phyloP scores from a whole-genome alignment of 2,329 filamentous ascomycete genomes.

The Grosmannia huntii region DNA sequence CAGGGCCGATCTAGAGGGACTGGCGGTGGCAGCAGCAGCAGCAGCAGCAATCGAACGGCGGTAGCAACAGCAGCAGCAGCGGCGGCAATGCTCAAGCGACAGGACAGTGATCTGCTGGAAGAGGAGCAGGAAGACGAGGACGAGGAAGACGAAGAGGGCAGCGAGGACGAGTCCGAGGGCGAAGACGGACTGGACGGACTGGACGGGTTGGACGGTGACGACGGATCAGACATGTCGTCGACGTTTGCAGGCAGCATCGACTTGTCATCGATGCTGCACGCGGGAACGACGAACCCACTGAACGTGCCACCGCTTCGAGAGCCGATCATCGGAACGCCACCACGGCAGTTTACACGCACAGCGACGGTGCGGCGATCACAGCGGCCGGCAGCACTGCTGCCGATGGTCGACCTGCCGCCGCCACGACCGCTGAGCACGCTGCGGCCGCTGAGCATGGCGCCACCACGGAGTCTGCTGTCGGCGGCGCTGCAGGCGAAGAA shows the following conservation, averaged over 20 bases:
- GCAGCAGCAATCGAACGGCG: slow-evolving; percentile 38
- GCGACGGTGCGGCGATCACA: slow-evolving; percentile 53
- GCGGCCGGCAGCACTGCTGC: slow-evolving; percentile 26
- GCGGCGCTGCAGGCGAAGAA: slow-evolving; percentile 62
- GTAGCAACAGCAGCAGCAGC: not conserved
- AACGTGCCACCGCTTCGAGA: slow-evolving; percentile 37
- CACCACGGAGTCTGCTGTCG: slow-evolving; percentile 56
- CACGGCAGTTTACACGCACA: slow-evolving; percentile 44
- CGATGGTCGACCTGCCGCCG: slow-evolving; percentile 56
- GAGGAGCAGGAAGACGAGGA: slow-evolving; percentile 23
- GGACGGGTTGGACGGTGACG: slow-evolving; percentile 31
- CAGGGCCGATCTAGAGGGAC: no score
- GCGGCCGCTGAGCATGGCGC: slow-evolving; percentile 52
- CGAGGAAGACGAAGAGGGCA: slow-evolving; percentile 14
- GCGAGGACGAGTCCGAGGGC: slow-evolving; percentile 24
- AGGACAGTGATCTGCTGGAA: slow-evolving; percentile 38
- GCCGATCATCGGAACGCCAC: slow-evolving; percentile 47
- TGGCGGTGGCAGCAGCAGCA: slow-evolving; percentile 32
- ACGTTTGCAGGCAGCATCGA: slow-evolving; percentile 57
- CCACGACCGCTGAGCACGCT: slow-evolving; percentile 54
- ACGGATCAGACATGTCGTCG: slow-evolving; percentile 50
- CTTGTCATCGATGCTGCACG: slow-evolving; percentile 56
- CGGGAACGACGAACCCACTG: slow-evolving; percentile 40
- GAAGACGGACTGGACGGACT: slow-evolving; percentile 28
- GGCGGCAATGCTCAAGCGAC: slow-evolving; percentile 25